phyloP scores from a whole-genome alignment of 805 yeast genomes.

The Barnettozyma siamensis region DNA sequence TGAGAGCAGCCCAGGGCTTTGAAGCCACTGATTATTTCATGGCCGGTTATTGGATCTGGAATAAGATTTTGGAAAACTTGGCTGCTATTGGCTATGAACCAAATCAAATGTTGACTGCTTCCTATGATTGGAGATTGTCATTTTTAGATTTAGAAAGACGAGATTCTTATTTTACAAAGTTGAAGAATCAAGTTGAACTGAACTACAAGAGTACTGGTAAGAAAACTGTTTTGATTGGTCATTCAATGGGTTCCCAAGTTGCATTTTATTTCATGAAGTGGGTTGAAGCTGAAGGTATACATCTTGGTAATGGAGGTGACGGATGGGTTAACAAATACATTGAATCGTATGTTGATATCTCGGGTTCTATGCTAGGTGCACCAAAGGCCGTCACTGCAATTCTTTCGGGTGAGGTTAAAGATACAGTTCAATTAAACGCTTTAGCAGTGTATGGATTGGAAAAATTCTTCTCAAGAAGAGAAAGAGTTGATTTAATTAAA shows the following conservation, averaged over 20 bases:
- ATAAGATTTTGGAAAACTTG: slow-evolving; percentile 86
- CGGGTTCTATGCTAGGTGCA: slow-evolving; percentile 89
- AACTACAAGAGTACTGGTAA: slow-evolving; percentile 45
- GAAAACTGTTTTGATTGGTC: slow-evolving; percentile 77
- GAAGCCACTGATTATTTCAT: slow-evolving; percentile 96
- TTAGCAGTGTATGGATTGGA: slow-evolving; percentile 92
- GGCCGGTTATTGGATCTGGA: slow-evolving; percentile 99
- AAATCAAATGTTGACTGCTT: slow-evolving; percentile 81
- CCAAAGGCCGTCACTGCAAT: slow-evolving; percentile 92
- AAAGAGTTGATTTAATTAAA: slow-evolving; percentile 78
- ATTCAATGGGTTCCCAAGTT: slow-evolving; percentile 96
- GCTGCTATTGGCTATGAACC: slow-evolving; percentile 95
- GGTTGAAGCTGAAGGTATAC: slow-evolving; percentile 85
- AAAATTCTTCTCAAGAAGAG: slow-evolving; percentile 84
- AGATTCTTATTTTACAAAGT: slow-evolving; percentile 76
- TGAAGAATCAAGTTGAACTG: slow-evolving; percentile 70
- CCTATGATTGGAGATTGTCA: slow-evolving; percentile 95
- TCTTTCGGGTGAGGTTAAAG: slow-evolving; percentile 97
- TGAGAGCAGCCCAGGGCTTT: slow-evolving; percentile 93
- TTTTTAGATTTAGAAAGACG: slow-evolving; percentile 83
- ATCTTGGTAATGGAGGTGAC: slow-evolving; percentile 87
- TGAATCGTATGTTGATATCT: slow-evolving; percentile 76
- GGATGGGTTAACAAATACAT: slow-evolving; percentile 83
- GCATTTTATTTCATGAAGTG: slow-evolving; percentile 87
- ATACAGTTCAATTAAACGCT: slow-evolving; percentile 89